These are phyloP conservation scores for Aspergillus thermomutatus DNA, from an alignment of 2,329 filamentous ascomycete species.

Conservation along the genomic window DNA sequence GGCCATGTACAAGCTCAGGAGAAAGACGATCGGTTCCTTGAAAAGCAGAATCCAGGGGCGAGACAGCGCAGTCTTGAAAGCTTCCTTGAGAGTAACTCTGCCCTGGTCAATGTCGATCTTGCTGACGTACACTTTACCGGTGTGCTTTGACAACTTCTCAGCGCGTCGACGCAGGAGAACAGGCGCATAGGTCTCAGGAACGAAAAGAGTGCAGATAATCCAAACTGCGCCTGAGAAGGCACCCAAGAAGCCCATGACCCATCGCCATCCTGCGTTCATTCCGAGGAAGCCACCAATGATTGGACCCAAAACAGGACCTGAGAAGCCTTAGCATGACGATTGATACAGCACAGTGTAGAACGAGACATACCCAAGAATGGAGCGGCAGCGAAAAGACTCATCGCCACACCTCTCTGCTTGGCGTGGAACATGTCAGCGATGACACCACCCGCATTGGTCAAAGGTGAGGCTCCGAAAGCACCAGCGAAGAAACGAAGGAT, in stretches of 20 bases:
- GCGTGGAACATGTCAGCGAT: conserved; percentile 61
- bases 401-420: conserved; percentile 54
- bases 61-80: conserved; percentile 47
- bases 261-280: conserved; percentile 63
- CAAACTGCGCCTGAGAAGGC: conserved; percentile 63
- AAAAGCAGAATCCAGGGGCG: conserved; percentile 50
- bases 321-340: not conserved
- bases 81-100: conserved; percentile 36
- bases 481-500: conserved; percentile 67
- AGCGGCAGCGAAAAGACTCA: conserved; percentile 62
- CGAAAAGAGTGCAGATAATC: conserved; percentile 28
- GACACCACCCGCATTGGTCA: conserved; percentile 62
- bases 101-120: conserved; percentile 41
- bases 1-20: conserved; percentile 30
- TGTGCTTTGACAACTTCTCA: conserved; percentile 45
- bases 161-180: conserved; percentile 52
- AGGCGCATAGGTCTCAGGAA: conserved; percentile 46
- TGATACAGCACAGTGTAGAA: not conserved
- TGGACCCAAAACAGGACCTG: conserved; percentile 59
- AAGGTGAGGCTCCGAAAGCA: conserved; percentile 58
- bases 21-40: conserved; percentile 41
- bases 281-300: conserved; percentile 66
- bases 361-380: conserved; percentile 55
- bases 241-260: conserved; percentile 62
- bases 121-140: conserved; percentile 48